phyloP scores from a whole-genome alignment of 441 rosid species.

The Erysimum pusillum region DNA sequence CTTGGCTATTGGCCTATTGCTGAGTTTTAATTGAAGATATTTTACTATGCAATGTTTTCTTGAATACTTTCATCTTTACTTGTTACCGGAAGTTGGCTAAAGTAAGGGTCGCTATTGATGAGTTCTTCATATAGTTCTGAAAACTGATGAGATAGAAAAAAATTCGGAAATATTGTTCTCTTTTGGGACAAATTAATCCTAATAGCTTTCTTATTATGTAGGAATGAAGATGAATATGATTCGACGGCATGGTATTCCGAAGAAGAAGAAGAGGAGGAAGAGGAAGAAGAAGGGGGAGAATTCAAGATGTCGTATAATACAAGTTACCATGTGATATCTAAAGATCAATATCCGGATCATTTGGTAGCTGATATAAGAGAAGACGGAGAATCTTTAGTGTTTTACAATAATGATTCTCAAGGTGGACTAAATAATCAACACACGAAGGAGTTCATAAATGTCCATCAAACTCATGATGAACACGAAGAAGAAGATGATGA shows the following conservation, averaged over 20 bases:
- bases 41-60: neutral
- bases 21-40: neutral
- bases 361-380: conserved; percentile 72
- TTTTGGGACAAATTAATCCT: neutral
- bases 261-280: conserved; percentile 69
- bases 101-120: neutral
- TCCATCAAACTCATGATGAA: conserved; percentile 38
- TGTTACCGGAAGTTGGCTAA: neutral
- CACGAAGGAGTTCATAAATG: conserved; percentile 38
- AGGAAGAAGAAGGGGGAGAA: conserved; percentile 38
- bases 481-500: conserved; percentile 41
- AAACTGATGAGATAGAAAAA: neutral
- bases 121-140: neutral
- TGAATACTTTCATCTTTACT: neutral
- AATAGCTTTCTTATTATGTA: conserved; percentile 37
- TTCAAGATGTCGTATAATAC: conserved; percentile 43
- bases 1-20: neutral
- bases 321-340: conserved; percentile 53
- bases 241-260: conserved; percentile 57
- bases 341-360: conserved; percentile 51
- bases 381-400: conserved; percentile 66
- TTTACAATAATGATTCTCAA: conserved; percentile 43
- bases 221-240: conserved; percentile 66
- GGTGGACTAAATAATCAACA: conserved; percentile 20
- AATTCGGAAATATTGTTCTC: neutral